Percentiles rank a stretch among this genome's conserved stretches.
Conservation (phyloP, 2,329 filamentous ascomycete genomes). For the Alternaria tenuissima region DNA sequence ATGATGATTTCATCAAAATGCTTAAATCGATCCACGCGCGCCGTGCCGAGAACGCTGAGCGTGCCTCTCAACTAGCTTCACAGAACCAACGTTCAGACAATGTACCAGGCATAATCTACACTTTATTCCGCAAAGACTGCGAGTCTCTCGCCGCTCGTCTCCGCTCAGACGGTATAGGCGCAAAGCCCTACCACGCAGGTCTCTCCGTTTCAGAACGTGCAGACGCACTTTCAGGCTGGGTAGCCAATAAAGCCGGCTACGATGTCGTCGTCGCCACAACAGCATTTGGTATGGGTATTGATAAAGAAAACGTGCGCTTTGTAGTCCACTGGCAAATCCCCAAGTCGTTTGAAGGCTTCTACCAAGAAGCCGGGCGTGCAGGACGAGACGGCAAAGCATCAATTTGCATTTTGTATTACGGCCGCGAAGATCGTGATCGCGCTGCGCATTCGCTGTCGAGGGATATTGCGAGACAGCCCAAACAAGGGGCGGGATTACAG, state of each 20-base stretch:
- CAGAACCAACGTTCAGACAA: constrained; percentile 64
- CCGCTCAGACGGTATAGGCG: constrained; percentile 73
- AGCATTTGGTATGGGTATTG: constrained; percentile 97
- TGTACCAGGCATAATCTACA: constrained; percentile 82
- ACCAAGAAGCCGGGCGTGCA: constrained; percentile 92
- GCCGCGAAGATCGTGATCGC: constrained; percentile 82
- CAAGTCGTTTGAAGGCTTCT: constrained; percentile 94
- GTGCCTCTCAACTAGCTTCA: constrained; percentile 66
- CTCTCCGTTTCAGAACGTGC: constrained; percentile 72
- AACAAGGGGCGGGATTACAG: constrained; percentile 49
- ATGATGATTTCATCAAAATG: constrained; percentile 79
- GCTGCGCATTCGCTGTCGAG: constrained; percentile 63
- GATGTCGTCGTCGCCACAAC: constrained; percentile 95
- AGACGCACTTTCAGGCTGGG: constrained; percentile 75
- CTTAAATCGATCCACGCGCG: constrained; percentile 76
- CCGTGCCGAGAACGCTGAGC: constrained; percentile 64
- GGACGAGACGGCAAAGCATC: constrained; percentile 89
- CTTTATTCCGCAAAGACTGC: constrained; percentile 76
- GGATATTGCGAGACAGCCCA: constrained; percentile 60
- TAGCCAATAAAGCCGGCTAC: constrained; percentile 76
- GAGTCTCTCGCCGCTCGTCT: constrained; percentile 73
- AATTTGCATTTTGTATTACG: constrained; percentile 90
- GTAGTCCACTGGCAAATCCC: constrained; percentile 94
- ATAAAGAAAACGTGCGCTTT: constrained; percentile 93
- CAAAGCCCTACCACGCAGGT: constrained; percentile 76